phyloP scores from a whole-genome alignment of 495 filamentous ascomycete species.

The Penicillium riverlandense region DNA sequence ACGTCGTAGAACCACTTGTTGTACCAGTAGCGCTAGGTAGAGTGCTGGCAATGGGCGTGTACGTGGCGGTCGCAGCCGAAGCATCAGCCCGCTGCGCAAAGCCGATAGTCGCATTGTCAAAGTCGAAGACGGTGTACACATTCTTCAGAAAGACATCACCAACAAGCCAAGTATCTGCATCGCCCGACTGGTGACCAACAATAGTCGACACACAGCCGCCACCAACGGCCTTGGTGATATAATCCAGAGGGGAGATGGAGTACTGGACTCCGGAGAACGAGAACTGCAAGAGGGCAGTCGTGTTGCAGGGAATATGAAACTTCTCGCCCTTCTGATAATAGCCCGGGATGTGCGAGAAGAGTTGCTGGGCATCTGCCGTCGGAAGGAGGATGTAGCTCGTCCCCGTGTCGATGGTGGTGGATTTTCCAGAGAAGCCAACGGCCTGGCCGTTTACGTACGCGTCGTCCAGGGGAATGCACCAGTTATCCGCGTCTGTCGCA shows the following conservation, averaged over 20 bases:
- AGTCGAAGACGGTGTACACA: constrained; percentile 82
- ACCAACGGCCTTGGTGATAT: constrained; percentile 43
- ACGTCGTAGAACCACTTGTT: neutral
- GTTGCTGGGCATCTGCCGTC: constrained; percentile 49
- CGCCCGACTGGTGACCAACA: constrained; percentile 38
- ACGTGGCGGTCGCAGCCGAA: constrained; percentile 10
- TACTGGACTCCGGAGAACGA: constrained; percentile 54
- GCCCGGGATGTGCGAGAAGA: constrained; percentile 62
- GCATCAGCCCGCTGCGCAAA: constrained; percentile 21
- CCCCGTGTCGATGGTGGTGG: constrained; percentile 74
- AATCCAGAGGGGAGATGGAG: constrained; percentile 60
- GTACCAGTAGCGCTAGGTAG: neutral
- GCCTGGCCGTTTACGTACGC: constrained; percentile 49
- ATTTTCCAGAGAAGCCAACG: constrained; percentile 39
- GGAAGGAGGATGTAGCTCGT: constrained; percentile 70
- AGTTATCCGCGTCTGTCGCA: constrained; percentile 37
- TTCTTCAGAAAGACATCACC: constrained; percentile 86
- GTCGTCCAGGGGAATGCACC: constrained; percentile 64
- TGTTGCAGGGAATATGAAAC: constrained; percentile 64
- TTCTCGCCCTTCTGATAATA: constrained; percentile 44
- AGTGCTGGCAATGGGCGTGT: no score
- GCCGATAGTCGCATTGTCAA: constrained; percentile 39
- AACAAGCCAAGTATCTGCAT: constrained; percentile 57
- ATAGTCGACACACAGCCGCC: constrained; percentile 60
- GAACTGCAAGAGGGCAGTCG: constrained; percentile 44